A percentile compares a stretch with the other conserved stretches of the same genome.
Conservation (phyloP, 768 basidiomycete species). For the Termitomyces sp. region DNA sequence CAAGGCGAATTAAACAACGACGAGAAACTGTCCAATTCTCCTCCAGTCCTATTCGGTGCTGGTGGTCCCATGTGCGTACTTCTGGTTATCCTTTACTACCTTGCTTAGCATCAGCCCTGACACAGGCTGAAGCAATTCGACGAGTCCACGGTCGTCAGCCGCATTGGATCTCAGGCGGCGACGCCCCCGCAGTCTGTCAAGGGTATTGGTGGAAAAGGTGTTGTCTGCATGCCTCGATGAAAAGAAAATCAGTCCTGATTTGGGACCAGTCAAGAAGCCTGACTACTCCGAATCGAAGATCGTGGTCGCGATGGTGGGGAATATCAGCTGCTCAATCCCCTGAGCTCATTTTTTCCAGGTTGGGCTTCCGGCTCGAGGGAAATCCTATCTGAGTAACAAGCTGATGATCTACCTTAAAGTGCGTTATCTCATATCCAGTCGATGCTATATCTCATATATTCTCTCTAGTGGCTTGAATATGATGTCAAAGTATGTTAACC, state of each 20-base stretch:
- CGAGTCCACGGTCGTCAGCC: conserved; percentile 63
- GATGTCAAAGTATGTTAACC: conserved; percentile 71
- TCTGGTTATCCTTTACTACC: conserved; percentile 2
- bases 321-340: neutral
- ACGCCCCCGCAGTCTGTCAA: conserved; percentile 82
- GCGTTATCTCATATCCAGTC: conserved; percentile 14
- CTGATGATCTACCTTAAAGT: conserved; percentile 94
- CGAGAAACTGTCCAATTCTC: conserved; percentile 33
- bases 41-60: conserved; percentile 63
- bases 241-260: conserved; percentile 3
- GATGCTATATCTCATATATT: conserved; percentile 8
- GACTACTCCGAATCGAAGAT: conserved; percentile 99
- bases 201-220: conserved; percentile 87
- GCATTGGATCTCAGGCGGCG: conserved; percentile 64
- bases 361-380: conserved; percentile 95
- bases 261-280: conserved; percentile 75
- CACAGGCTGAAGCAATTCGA: conserved; percentile 76
- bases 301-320: conserved; percentile 86
- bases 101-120: neutral
- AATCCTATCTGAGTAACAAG: conserved; percentile 98
- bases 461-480: conserved; percentile 90
- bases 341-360: conserved; percentile 45
- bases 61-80: conserved; percentile 63
- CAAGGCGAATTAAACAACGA: conserved; percentile 25
- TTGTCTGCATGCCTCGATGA: conserved; percentile 4